Percentiles rank a stretch among this genome's conserved stretches.
These are phyloP conservation scores for Pulveroboletus sp. DNA, from an alignment of 768 basidiomycete species.

Conservation along the genomic window DNA sequence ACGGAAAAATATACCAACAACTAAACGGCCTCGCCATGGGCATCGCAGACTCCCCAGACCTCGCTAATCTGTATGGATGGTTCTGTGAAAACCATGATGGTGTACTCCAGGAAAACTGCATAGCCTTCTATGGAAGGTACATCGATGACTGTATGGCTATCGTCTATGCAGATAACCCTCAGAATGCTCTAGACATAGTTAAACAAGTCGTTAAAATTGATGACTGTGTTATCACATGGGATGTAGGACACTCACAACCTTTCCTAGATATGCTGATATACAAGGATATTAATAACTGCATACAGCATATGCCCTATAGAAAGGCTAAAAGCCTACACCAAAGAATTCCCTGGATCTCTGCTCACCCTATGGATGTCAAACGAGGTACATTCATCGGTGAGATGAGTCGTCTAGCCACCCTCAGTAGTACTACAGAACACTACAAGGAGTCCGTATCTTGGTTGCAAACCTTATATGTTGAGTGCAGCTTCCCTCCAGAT, in stretches of 20 bases:
- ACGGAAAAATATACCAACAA: too few species aligned
- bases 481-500: background rate
- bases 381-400: slow-evolving; percentile 5
- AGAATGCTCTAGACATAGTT: background rate
- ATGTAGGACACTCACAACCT: rapidly evolving
- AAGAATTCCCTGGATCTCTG: slow-evolving; percentile 8
- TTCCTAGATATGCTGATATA: slow-evolving; percentile 8
- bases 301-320: background rate
- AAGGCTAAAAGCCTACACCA: background rate
- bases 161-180: background rate
- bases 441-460: background rate
- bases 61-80: too few species aligned
- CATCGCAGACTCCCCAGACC: too few species aligned
- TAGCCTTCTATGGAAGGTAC: too few species aligned
- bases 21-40: too few species aligned
- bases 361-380: slow-evolving; percentile 4
- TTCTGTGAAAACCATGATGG: too few species aligned
- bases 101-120: too few species aligned
- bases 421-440: background rate
- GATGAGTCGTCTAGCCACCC: background rate
- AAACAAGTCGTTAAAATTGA: background rate
- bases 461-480: background rate
- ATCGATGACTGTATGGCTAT: too few species aligned
- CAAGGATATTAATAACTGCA: rapidly evolving
- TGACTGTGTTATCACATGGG: background rate